Evolutionary conservation across 768 basidiomycete species (phyloP), one percentile per base, ranked within the genome.

Genomic region (Amanita molliuscula): DNA sequence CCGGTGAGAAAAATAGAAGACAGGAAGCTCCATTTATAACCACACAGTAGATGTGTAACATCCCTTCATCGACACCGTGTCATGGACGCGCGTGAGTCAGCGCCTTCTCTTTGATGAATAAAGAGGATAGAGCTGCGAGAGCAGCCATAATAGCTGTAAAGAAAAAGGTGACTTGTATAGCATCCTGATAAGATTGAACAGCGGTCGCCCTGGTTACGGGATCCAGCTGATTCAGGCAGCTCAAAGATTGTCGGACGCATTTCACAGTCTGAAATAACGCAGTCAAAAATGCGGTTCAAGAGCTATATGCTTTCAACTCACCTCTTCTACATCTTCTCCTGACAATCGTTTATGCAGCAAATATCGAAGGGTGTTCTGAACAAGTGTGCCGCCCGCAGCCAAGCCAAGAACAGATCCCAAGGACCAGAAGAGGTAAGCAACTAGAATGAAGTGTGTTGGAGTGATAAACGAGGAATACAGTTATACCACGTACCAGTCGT

Each of bases 381-480:
- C 64, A 15, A 82, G 55, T 0, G 79, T 76, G 47, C 78, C 80
- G 4, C 76, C 76, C 0, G 78, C 60, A 0, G 80, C 79, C 1
- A 82, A 57, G 1, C 79, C 78, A 20, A 81, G 62, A 6, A 82
- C 78, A 1, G 72, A 72, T 2, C 81, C 81, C 10, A 82, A 59
- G 3, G 80, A 81, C 29, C 81, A 76, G 68, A 82, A 84, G 29
- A 84, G 77, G 59, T 82, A 82, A 0, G 79, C 81, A 0, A 78
- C 81, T 80, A 55, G 6, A 43, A 5, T 1, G 40, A 7, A 42
- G 7, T 26, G 21, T 18, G 40, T 28, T 9, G 2, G 18, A 10
- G 20, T 26, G n/a, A 11, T 35, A 37, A 7, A 29, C 16, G 47
- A 9, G 42, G 36, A 10, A 7, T 18, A 8, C 43, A 29, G 11